Evolutionary conservation across 2,329 filamentous ascomycete genomes (phyloP), one percentile per base, ranked within the genome.

Genomic region (Bertia moriformis): DNA sequence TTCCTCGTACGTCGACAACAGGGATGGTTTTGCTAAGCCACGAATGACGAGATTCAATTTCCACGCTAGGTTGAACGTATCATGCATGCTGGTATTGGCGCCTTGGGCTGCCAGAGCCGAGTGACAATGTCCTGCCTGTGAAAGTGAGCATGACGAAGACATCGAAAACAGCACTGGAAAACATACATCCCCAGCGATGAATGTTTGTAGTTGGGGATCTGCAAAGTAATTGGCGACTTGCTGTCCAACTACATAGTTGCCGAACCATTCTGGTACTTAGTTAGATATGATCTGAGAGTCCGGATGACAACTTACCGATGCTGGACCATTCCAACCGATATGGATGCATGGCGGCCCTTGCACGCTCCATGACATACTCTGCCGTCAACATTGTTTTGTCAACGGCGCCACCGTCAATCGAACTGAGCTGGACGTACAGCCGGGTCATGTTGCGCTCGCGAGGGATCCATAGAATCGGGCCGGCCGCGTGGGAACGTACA

Each of bases 391-490:
- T 35, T 13, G 32, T 15, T 17, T 17, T 35, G 15, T 35, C 32
- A 7, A 35, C 32, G 7, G 10, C 10, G 10, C 17, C 32, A 10
- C 32, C 32, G 7, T 35, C 32, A 35, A 15, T 35, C 7, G 32
- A 10, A 20, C 39, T 41, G 14, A 46, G 29, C 40, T 59, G 65
- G 29, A 71, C 65, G 41, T 71, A 71, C 3, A 71, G 63, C 36
- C 80, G 70, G 0, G 79, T 84, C 69, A 84, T 74, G 49, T 81
- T 80, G 32, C 77, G 66, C 54, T 85, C 80, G 29, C 80, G 71
- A 3, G 81, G 81, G 39, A 84, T 78, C 53, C 82, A 79, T n/a
- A 85, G 64, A 36, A 84, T 74, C 0, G 78, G 81, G 2, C 80
- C 80, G 35, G 73, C 65, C 42, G 72, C 65, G 43, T 83, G 72